Evolutionary conservation across 1,284 basidiomycete genomes (phyloP), one percentile per base, ranked within the genome.

Genomic region (Cryptococcus sp.): DNA sequence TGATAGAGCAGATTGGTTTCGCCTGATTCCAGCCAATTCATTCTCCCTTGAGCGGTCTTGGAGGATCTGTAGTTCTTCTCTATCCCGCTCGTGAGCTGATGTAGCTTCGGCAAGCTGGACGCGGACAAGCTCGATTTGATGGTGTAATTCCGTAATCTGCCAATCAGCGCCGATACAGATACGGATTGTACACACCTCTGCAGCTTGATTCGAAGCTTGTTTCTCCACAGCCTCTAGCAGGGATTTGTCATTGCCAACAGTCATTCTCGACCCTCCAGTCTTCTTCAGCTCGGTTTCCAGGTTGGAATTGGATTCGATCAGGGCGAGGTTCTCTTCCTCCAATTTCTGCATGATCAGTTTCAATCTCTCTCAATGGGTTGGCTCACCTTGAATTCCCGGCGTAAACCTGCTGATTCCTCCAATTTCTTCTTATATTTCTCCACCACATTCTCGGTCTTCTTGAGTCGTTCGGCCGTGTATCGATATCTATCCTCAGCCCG

Each of bases 381-480:
- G 11, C 2, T 14, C 19, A 41, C 14, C 77, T 91, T 91, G 66
- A 96, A 81, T 61, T 87, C 84, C 56, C 91, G 83, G 22, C 90
- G 84, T 37, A 94, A 79, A 62, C 93, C 89, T 2, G 88, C 89
- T 3, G 86, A 84, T 70, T 97, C 94, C 64, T 98, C 94, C 3
- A 98, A 81, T 76, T 98, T 98, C 81, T 91, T 94, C 79, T 94
- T 94, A 77, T 97, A 96, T 74, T 98, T 98, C 74, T 98, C 92
- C 81, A 97, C 91, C 31, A 94, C 92, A 64, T 94, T 94, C 73
- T 98, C 94, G 5, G 86, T 88, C 78, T 94, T 97, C 66, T 90
- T 86, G 31, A 92, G 78, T 57, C 85, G 88, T 63, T 97, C 94
- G 3, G 88, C 87, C 3, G 89, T 85, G 74, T 96, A 91, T 21